Conservation (phyloP, 2,329 filamentous ascomycete genomes). For the Scedosporium aurantiacum region DNA sequence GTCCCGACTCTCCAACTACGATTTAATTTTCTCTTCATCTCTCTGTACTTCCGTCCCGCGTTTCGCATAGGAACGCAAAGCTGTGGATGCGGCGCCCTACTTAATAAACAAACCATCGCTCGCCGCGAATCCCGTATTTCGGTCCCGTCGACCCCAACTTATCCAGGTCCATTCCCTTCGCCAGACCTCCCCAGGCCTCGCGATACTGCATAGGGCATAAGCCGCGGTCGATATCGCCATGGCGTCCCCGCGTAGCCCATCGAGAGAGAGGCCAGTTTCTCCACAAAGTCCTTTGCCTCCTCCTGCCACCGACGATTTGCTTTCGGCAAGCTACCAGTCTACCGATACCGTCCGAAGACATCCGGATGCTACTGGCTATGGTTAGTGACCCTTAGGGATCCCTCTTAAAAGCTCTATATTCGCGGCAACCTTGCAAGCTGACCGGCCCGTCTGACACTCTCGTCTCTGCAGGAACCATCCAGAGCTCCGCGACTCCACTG, state of each 20-base stretch:
- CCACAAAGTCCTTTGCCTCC: not conserved
- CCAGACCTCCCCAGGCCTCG: not conserved
- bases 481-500: slow-evolving; percentile 14
- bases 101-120: not conserved
- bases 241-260: not conserved
- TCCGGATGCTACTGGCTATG: slow-evolving; percentile 42
- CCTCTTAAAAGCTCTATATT: not conserved
- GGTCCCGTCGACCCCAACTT: not conserved
- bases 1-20: not conserved
- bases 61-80: not conserved
- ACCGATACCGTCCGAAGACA: slow-evolving; percentile 49
- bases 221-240: not conserved
- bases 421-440: not conserved
- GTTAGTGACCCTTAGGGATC: slow-evolving; percentile 26
- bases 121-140: not conserved
- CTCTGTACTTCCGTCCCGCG: not conserved
- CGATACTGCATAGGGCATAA: not conserved
- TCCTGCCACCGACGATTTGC: slow-evolving; percentile 25
- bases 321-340: slow-evolving; percentile 46
- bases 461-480: slow-evolving; percentile 21
- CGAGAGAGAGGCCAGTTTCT: not conserved
- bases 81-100: not conserved
- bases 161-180: not conserved
- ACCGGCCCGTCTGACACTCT: not conserved
- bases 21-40: not conserved